Evolutionary conservation across 352 stramenopile genomes (phyloP), one percentile per base, ranked within the genome.

Genomic region (Phytophthora europaea): DNA sequence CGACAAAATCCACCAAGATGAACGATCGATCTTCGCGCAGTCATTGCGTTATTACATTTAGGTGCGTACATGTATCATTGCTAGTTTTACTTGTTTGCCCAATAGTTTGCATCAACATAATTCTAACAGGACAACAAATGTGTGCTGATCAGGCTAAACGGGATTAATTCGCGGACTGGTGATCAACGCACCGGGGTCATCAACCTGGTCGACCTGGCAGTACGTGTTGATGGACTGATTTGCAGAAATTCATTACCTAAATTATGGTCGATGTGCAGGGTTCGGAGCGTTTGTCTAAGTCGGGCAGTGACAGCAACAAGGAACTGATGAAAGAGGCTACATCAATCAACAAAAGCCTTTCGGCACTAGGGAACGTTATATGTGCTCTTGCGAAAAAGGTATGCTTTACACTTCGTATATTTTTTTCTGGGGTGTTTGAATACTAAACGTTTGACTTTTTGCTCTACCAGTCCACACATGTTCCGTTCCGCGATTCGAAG

Each of bases 401-500:
- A 68, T 23, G 61, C 28, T 4, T 31, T 31, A 31, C 9, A 43
- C 7, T 40, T 57, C 16, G 34, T 36, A 13, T 48, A 9, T 23
- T 18, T 38, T 28, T 61, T 53, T 9, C 6, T 15, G 7, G 10
- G 22, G 34, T n/a, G 1, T 63, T 36, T 56, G 18, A n/a, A 33
- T 26, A 22, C 40, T 64, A 59, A 73, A n/a, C 34, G 13, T 52
- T 26, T 33, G 7, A 18, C 13, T 16, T 28, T 31, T 45, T 40
- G 10, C 38, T 52, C 31, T 9, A 34, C 13, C 16, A 93, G 87
- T 91, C 87, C 15, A 34, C 73, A 0, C 92, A 97, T 53, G 81
- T 97, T 20, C 92, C 91, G 9, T 98, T 95, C 71, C 89, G 92
- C n/a, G 89, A 96, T 66, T 95, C 90, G 7, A 97, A 97, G 78